Evolutionary conservation across 495 filamentous ascomycete species (phyloP).

Genomic region (Podospora conica): DNA sequence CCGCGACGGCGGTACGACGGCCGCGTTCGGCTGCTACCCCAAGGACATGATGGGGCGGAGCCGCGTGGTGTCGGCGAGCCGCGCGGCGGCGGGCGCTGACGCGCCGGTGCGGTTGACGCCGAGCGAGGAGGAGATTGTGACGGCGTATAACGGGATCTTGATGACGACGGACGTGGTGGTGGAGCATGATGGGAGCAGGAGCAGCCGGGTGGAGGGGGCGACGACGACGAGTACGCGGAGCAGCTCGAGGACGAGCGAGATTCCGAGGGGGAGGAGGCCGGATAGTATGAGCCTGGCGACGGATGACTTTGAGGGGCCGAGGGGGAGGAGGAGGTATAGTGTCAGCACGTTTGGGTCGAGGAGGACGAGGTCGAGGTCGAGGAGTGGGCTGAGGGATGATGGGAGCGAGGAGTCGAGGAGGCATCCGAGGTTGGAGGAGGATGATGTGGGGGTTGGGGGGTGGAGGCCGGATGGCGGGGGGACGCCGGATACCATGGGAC

Average conservation of each 20-base stretch:
- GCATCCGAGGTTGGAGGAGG: background rate
- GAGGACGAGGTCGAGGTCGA: background rate
- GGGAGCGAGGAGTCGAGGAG: background rate
- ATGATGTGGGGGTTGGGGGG: background rate
- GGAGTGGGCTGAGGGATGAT: background rate
- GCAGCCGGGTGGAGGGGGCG: background rate
- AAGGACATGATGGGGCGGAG: slow-evolving; percentile 1
- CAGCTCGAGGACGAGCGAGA: background rate
- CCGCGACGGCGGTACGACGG: background rate
- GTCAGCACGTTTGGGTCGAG: background rate
- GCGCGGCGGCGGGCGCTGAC: background rate
- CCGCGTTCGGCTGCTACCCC: background rate
- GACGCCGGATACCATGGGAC: background rate
- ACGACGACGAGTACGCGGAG: background rate
- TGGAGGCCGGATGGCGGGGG: background rate
- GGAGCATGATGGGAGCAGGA: background rate
- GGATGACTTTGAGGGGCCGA: background rate
- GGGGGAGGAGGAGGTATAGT: background rate
- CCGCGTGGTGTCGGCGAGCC: background rate
- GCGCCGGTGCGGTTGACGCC: slow-evolving; percentile 5
- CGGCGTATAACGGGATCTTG: background rate
- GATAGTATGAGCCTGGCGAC: background rate
- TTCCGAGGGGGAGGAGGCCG: background rate
- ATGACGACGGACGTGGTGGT: background rate
- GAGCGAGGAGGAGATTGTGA: slow-evolving; percentile 15